Evolutionary conservation across 768 basidiomycete species (phyloP), one percentile per base, ranked within the genome.

Genomic region (Boletus rex-veris): DNA sequence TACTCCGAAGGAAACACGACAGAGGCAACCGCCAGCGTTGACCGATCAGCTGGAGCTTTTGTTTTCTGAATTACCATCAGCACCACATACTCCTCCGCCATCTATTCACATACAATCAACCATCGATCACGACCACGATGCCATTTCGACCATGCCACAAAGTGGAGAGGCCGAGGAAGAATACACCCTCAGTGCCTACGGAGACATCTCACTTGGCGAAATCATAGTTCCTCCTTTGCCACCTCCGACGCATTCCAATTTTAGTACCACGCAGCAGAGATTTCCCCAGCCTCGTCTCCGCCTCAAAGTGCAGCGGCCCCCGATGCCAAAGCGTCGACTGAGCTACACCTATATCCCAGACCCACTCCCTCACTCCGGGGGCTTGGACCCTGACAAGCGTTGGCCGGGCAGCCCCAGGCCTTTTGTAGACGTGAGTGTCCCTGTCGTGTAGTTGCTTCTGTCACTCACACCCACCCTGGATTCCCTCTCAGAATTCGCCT

Each of bases 181-280:
- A 52, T 59, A 79, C 57, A 75, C 71, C 0, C 58, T 82, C 40
- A 70, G 64, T 26, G 75, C 69, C 12, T 80, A 70, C 38, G 79
- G 80, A 8, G 77, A 80, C 24, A 74, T 79, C 24, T 77, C 77
- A 1, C 65, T 75, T 1, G 62, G 72, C 21, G 73, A 75, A 41
- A 58, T 68, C 24, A 66, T 72, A 26, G 72, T 72, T 30, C 54
- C 76, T 5, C 73, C 73, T 0, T 66, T 59, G 4, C 45, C 52
- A 1, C 8, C 45, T 21, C 36, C 53, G 12, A 8, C 52, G 14
- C 31, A 3, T 12, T 3, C 18, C 18, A 33, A 8, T 18, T 3
- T 40, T 2, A 16, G 31, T 7, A 33, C 30, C 3, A 36, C 58
- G 16, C 54, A 52, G 10, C 30, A 52, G 1, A 57, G n/a, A 28